Base-by-base conservation (phyloP, 1,139 yeast genomes). In the Suhomyces bolitotheri region DNA sequence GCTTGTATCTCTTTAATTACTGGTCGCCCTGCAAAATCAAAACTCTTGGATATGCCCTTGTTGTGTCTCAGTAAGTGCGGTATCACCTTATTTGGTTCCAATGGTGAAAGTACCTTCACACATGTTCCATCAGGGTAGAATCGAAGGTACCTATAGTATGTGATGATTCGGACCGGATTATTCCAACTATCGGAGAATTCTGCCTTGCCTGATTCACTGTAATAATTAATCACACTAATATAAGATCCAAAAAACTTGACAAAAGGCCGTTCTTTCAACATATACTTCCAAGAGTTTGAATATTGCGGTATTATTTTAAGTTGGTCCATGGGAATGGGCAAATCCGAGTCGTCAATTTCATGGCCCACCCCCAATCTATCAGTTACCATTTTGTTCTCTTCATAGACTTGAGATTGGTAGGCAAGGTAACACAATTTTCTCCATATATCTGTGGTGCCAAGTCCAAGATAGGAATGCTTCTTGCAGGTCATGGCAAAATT, bases 71-170 rank as follows among this genome's bases (percentile, higher is more conserved):
- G 63, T 32, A 82, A 68, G 41, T 62, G 63, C 2, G 82, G 82
- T 0, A 86, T 80, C 4, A 86, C 80, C 30, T 62, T 54, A 2
- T 58, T 52, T 0, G 96, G 96, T 44, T 83, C 88, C 38, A 78
- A 66, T 3, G 81, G 73, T 0, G 92, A 74, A 13, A 85, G 66
- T 15, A 82, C 71, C 52, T 83, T 77, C 25, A 82, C 58, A 40
- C 88, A 84, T 0, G 74, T 66, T 0, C 97, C 97, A 51, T 86
- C 85, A 0, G 82, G 82, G 52, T 74, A 86, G 53, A 92, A 89
- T 39, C 97, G 66, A 24, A 84, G 59, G 56, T 88, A 92, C 41
- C 98, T 67, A 57, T 87, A 92, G 54, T 90, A 92, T 0, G 96
- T 87, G 31, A 90, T 85, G 55, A 89, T 78, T 49, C 86, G 78